Evolutionary conservation across 352 stramenopile genomes (phyloP).

Genomic region (Globisporangium nagaii): DNA sequence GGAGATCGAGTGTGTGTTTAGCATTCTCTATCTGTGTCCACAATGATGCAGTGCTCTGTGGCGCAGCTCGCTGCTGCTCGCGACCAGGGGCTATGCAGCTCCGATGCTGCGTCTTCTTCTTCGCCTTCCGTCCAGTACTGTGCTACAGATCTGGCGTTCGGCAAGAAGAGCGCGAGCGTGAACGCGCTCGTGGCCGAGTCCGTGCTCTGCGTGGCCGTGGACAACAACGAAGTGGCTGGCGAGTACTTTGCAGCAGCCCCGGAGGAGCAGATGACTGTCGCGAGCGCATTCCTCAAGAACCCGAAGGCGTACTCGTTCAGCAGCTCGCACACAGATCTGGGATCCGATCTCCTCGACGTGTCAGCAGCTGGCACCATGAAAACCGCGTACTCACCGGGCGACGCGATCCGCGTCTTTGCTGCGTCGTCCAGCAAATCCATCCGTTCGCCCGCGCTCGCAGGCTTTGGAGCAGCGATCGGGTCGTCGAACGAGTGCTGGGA

Average conservation of each 20-base stretch:
- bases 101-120: neutral
- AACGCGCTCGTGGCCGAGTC: constrained; percentile 36
- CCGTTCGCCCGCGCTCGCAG: constrained; percentile 15
- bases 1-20: too few relatives aligned
- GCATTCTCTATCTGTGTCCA: too few relatives aligned
- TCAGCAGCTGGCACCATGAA: neutral
- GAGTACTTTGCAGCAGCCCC: constrained; percentile 21
- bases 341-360: neutral
- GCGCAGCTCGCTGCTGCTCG: constrained; percentile 16
- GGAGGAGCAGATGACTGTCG: constrained; percentile 26
- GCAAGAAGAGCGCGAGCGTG: constrained; percentile 15
- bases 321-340: neutral
- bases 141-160: constrained; percentile 25
- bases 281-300: constrained; percentile 34
- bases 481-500: constrained; percentile 28
- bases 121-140: constrained; percentile 31
- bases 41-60: constrained; percentile 18
- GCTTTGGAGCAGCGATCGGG: constrained; percentile 7
- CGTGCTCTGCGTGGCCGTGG: constrained; percentile 36
- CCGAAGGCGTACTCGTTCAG: constrained; percentile 25
- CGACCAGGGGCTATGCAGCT: constrained; percentile 19
- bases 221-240: constrained; percentile 44
- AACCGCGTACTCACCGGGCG: constrained; percentile 18
- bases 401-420: constrained; percentile 28
- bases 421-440: constrained; percentile 4